Base-by-base conservation (phyloP, 768 basidiomycete species). In the Imleria badia region DNA sequence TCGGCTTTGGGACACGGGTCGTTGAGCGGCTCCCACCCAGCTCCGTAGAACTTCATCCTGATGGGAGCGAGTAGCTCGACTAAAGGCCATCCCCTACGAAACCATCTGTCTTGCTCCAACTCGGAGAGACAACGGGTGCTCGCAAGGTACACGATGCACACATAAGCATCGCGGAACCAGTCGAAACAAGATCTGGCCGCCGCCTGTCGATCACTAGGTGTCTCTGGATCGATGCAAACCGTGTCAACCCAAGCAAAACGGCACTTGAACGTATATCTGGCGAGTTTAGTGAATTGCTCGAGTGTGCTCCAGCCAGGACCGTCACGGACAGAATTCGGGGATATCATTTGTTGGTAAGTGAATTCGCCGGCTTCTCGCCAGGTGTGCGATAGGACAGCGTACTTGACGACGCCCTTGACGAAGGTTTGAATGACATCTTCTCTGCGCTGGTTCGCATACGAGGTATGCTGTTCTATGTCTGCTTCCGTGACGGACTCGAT, bases 11-110 rank as follows among this genome's bases (percentile, higher is more conserved):
- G 41, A 34, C 36, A 34, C n/a, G 3, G 7, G 19, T 6, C 30
- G n/a, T 55, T 53, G 36, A 52, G 51, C 14, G 54, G 50, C 2
- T 43, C 35, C 54, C 54, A 55, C 15, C 54, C 54, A 9, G 50
- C 54, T 2, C 53, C 48, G 13, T 54, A 54, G 13, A 54, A 54
- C 34, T 54, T 51, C 0, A 54, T 51, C 26, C 48, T 54, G 3
- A 51, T 42, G 0, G 52, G 26, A 3, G 52, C 52, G 15, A 51
- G 48, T 5, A 51, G n/a, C 48, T 51, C 52, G n/a, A 5, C 31
- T 12, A 54, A 42, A 3, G 40, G 26, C 39, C 47, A 54, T 5
- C 52, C 52, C 29, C 52, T 54, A 4, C 40, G 48, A 30, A 54
- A 54, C 52, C 40, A 54, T 11, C 2, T 11, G 33, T 54, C 52